A percentile compares a stretch with the other conserved stretches of the same genome.
Evolutionary conservation across 202 grass and related monocot species (phyloP).

Genomic region (Musa balbisiana): DNA sequence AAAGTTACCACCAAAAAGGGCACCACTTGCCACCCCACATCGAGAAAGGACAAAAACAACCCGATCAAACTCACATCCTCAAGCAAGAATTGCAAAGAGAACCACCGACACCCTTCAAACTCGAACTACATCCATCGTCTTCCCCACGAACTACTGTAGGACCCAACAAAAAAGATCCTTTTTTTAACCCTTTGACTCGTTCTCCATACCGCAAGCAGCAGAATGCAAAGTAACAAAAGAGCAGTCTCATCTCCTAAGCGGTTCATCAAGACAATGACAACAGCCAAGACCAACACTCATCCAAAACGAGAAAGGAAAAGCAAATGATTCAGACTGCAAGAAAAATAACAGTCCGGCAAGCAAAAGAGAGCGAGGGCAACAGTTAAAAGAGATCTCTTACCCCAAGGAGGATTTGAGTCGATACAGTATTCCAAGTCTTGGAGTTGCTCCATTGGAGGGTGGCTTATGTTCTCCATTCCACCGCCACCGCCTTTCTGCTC

Average conservation of each 20-base stretch:
- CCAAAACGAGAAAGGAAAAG: slow-evolving; percentile 1
- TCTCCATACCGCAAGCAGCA: not conserved
- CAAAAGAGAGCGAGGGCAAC: not conserved
- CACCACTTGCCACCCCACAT: not conserved
- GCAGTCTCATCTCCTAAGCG: slow-evolving; percentile 3
- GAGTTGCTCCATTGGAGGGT: slow-evolving; percentile 54
- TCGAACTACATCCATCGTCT: not conserved
- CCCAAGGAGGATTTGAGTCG: slow-evolving; percentile 47
- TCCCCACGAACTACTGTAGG: not conserved
- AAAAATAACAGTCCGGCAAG: not conserved
- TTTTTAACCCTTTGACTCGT: not conserved
- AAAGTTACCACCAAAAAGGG: not conserved
- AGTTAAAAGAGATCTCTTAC: slow-evolving; percentile 24
- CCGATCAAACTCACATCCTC: slow-evolving; percentile 1
- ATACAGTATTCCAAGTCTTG: slow-evolving; percentile 57
- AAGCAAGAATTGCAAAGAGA: not conserved
- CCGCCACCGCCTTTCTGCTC: not conserved
- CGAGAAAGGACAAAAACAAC: slow-evolving; percentile 5
- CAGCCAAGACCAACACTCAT: not conserved
- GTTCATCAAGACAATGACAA: not conserved
- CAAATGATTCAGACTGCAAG: not conserved
- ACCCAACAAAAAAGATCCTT: not conserved
- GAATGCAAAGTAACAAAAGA: not conserved
- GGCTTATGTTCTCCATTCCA: slow-evolving; percentile 36
- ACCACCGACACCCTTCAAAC: not conserved